Percentiles rank a stretch among this genome's conserved stretches.
Evolutionary conservation across 805 yeast genomes (phyloP).

Genomic region (Hyphopichia homilentoma): DNA sequence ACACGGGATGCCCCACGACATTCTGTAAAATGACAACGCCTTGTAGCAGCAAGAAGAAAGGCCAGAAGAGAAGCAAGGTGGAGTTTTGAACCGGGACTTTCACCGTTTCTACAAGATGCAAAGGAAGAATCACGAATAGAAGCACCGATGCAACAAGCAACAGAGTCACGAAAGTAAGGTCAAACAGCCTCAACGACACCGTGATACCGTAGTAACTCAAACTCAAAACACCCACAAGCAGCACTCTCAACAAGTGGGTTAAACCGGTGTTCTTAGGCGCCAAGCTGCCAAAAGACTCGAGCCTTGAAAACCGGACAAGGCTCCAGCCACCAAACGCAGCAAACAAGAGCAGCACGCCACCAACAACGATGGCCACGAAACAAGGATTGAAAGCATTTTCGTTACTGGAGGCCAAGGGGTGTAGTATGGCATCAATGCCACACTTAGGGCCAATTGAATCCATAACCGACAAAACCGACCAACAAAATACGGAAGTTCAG

Average conservation of each 20-base stretch:
- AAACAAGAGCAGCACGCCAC: constrained; percentile 5
- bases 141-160: constrained; percentile 6
- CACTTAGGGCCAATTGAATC: too few species aligned
- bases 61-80: constrained; percentile 27
- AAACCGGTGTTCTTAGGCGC: constrained; percentile 23
- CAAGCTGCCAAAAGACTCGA: constrained; percentile 12
- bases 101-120: constrained; percentile 23
- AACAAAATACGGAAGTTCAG: too few species aligned
- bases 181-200: constrained; percentile 3
- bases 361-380: constrained; percentile 16
- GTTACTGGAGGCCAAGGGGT: constrained; percentile 19
- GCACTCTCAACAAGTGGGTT: constrained; percentile 16
- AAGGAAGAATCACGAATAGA: constrained; percentile 16
- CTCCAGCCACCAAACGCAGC: constrained; percentile 2
- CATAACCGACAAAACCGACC: too few species aligned
- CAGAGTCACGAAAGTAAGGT: constrained; percentile 14
- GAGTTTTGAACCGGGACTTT: constrained; percentile 17
- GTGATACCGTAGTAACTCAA: constrained; percentile 9
- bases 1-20: too few species aligned
- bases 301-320: constrained; percentile 1
- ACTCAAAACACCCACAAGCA: not conserved
- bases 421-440: constrained; percentile 8
- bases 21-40: constrained; percentile 22
- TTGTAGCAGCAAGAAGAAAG: constrained; percentile 15
- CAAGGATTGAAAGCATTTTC: constrained; percentile 36